Base-by-base conservation (phyloP, 805 yeast species). In the Candida coquimbonensis region DNA sequence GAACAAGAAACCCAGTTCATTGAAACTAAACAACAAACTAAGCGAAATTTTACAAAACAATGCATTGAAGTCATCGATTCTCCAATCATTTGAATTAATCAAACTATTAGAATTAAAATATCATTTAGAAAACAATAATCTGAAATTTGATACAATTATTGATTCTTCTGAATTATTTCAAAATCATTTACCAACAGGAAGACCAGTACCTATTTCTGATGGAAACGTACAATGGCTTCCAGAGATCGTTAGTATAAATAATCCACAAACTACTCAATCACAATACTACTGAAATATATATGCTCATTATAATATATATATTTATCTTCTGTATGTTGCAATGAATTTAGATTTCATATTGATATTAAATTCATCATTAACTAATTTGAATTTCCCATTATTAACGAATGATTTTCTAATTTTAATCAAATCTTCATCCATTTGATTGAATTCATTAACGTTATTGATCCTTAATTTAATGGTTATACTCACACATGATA, bases 331-430 rank as follows among this genome's bases (percentile, higher is more conserved):
- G 55, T 61, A 70, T 5, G 63, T 66, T 17, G 56, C 49, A 17
- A 69, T 57, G 54, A 78, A 81, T 42, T 66, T 63, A 5, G 53
- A 47, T 60, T 81, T 81, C 16, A 74, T 67, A 1, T 54, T 56
- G 2, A 68, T 47, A 35, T 66, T 67, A 32, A 81, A 64, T 2
- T 67, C 68, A 14, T 63, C 63, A 5, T 80, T 78, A 0, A 80
- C 67, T 4, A 71, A 59, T 45, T 75, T 73, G 45, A 76, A 61
- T 44, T 75, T 70, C 29, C 83, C 83, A 29, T 66, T 69, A 36
- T 67, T 70, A 1, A 68, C 61, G 46, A 75, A 49, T 1, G 61
- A 50, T 13, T 48, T 43, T 48, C 69, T 63, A 11, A 64, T 48
- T n/a, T 53, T 53, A 5, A 49, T 53, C 17, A 65, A 40, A 3